A percentile compares a stretch with the other conserved stretches of the same genome.
These are phyloP conservation scores for Trichoderma asperelloides DNA, from an alignment of 495 filamentous ascomycete genomes.

Conservation along the genomic window DNA sequence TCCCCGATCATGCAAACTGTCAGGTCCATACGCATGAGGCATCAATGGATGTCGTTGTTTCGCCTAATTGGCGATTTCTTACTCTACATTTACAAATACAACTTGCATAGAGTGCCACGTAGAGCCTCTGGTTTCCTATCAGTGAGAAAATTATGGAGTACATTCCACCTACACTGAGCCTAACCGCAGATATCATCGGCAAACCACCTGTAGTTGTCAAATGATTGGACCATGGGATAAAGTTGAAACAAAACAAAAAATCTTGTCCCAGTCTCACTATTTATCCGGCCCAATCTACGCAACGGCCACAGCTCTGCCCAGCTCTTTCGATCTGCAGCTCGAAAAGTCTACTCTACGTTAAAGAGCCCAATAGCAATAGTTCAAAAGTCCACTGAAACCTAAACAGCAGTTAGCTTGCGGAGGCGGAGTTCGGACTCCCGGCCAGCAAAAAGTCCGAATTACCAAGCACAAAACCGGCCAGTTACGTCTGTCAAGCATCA, in stretches of 20 bases:
- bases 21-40: background rate
- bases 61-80: background rate
- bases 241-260: background rate
- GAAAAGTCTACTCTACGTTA: background rate
- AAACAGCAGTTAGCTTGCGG: background rate
- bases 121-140: background rate
- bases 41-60: background rate
- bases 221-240: background rate
- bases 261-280: background rate
- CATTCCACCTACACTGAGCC: background rate
- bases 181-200: background rate
- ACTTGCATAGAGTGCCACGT: background rate
- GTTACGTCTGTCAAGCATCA: background rate
- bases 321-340: background rate
- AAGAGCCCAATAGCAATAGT: background rate
- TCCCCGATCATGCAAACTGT: background rate
- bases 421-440: slow-evolving; percentile 4
- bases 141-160: background rate
- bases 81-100: background rate
- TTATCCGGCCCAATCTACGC: too few species aligned
- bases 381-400: background rate
- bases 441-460: background rate
- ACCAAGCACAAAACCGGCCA: background rate
- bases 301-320: too few species aligned
- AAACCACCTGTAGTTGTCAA: background rate